These are phyloP conservation scores for Alternaria infectoria DNA, from an alignment of 2,329 filamentous ascomycete species.

Conservation along the genomic window DNA sequence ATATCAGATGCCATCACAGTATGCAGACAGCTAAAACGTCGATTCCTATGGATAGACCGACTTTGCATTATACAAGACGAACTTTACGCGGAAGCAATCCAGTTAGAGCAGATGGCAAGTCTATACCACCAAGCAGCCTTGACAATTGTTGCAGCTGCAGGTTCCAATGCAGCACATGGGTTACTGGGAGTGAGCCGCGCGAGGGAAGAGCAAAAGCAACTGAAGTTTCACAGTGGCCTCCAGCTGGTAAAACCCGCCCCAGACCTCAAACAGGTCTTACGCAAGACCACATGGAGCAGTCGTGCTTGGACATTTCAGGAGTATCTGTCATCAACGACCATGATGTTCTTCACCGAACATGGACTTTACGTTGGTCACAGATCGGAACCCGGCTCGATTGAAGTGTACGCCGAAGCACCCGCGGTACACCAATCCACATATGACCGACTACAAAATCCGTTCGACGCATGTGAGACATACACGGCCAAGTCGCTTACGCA, in stretches of 20 bases:
- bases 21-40: background rate
- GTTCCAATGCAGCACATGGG: background rate
- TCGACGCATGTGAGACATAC: background rate
- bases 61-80: constrained; percentile 11
- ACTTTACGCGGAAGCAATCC: background rate
- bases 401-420: background rate
- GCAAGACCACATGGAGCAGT: background rate
- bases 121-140: constrained; percentile 8
- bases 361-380: background rate
- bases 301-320: constrained; percentile 17
- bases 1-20: constrained; percentile 4
- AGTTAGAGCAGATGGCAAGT: constrained; percentile 12
- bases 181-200: constrained; percentile 4
- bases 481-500: background rate
- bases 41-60: constrained; percentile 10
- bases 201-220: background rate
- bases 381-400: background rate
- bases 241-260: background rate
- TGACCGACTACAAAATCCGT: background rate
- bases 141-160: constrained; percentile 6
- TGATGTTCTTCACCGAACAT: constrained; percentile 12
- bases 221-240: background rate
- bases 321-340: background rate
- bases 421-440: background rate
- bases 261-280: background rate